Conservation (phyloP, 23 red algal genomes). For the Gracilaria caudata region DNA sequence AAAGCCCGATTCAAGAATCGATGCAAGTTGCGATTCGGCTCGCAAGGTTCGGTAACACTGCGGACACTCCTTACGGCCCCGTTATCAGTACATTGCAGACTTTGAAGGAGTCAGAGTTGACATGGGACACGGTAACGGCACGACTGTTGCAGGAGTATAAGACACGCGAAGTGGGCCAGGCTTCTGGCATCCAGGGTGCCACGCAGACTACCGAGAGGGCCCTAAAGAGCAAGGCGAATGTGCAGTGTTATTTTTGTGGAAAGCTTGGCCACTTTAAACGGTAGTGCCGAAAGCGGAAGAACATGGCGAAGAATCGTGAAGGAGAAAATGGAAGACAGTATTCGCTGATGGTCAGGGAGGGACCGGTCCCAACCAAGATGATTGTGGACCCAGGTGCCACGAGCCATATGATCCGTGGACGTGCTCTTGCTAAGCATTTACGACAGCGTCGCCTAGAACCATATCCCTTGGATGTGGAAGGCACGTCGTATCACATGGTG, state of each 20-base stretch:
- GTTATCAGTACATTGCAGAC: conserved; percentile 13
- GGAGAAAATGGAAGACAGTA: not conserved
- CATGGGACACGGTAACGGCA: conserved; percentile 25
- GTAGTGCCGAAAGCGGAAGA: not conserved
- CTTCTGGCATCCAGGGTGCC: not conserved
- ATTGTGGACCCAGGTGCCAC: not conserved
- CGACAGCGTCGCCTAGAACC: not conserved
- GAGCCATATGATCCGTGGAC: not conserved
- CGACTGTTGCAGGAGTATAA: conserved; percentile 26
- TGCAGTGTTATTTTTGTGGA: conserved; percentile 25
- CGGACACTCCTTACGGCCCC: conserved; percentile 5
- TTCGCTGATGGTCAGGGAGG: too few relatives aligned
- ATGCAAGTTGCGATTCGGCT: conserved; percentile 23
- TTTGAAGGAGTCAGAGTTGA: not conserved
- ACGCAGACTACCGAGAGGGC: not conserved
- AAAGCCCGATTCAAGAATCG: not conserved
- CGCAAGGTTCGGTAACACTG: not conserved
- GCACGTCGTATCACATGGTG: conserved; percentile 2
- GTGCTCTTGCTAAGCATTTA: not conserved
- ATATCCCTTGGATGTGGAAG: conserved; percentile 20
- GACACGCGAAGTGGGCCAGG: not conserved
- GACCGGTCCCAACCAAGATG: too few relatives aligned
- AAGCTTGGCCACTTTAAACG: conserved; percentile 18
- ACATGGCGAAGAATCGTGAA: not conserved
- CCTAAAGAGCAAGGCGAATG: conserved; percentile 19